These are phyloP conservation scores for Plasmodium reichenowi DNA, from an alignment of 169 alveolate species.

Conservation along the genomic window DNA sequence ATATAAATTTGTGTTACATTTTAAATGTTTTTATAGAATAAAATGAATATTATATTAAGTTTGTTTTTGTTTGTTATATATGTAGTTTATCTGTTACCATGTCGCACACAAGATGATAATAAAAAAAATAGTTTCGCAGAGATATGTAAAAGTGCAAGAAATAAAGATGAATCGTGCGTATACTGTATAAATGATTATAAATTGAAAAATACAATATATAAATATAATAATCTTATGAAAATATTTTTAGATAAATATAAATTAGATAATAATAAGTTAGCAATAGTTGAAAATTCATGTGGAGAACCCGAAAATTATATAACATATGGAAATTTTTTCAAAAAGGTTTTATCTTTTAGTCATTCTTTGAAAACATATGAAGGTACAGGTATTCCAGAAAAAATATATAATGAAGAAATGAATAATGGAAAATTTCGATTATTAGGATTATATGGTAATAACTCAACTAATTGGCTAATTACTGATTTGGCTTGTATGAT, in stretches of 20 bases:
- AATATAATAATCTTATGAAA: slow-evolving; percentile 4
- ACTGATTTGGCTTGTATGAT: slow-evolving; percentile 32
- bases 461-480: slow-evolving; percentile 45
- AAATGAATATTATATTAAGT: too few species aligned
- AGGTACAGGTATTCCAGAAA: slow-evolving; percentile 49
- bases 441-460: slow-evolving; percentile 60
- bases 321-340: slow-evolving; percentile 7
- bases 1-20: too few species aligned
- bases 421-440: slow-evolving; percentile 32
- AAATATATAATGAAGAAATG: slow-evolving; percentile 19
- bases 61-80: too few species aligned
- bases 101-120: too few species aligned
- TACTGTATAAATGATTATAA: slow-evolving; percentile 11
- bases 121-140: background rate
- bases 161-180: slow-evolving; percentile 6
- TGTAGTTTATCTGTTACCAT: too few species aligned
- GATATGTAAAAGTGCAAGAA: background rate
- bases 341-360: background rate
- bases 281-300: slow-evolving; percentile 14
- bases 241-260: background rate
- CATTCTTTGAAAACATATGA: background rate
- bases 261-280: background rate
- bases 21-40: too few species aligned
- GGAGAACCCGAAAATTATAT: slow-evolving; percentile 6
- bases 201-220: background rate